Conservation (phyloP, 495 filamentous ascomycete genomes). For the Friedmanniomyces simplex region DNA sequence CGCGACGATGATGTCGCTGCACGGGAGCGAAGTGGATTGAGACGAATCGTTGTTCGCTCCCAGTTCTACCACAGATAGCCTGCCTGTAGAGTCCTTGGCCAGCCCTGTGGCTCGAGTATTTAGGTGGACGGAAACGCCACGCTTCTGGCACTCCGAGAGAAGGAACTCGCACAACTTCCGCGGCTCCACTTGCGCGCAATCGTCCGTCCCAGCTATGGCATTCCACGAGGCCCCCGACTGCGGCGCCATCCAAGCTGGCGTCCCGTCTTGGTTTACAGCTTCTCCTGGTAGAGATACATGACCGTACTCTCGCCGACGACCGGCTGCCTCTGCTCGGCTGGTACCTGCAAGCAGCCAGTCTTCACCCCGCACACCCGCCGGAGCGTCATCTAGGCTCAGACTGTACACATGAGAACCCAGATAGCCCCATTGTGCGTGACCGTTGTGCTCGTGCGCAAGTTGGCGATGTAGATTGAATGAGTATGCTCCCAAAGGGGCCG, state of each 20-base stretch:
- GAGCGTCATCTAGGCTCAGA: not conserved
- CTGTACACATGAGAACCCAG: not conserved
- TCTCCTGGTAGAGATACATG: not conserved
- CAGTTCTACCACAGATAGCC: not conserved
- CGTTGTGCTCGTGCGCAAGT: not conserved
- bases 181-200: not conserved
- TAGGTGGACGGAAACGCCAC: not conserved
- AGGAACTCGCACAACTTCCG: not conserved
- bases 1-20: not conserved
- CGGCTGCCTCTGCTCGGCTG: not conserved
- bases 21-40: not conserved
- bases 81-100: not conserved
- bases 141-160: not conserved
- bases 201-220: not conserved
- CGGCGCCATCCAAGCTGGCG: not conserved
- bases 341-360: conserved; percentile 1
- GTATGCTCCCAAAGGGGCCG: not conserved
- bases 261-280: not conserved
- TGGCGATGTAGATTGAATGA: not conserved
- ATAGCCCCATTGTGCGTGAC: not conserved
- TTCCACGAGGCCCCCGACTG: not conserved
- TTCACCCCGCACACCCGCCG: not conserved
- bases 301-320: not conserved
- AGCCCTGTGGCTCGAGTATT: not conserved
- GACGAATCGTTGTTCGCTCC: not conserved